phyloP scores from a whole-genome alignment of 140 eudicot genomes.

The Erigeron philadelphicus region DNA sequence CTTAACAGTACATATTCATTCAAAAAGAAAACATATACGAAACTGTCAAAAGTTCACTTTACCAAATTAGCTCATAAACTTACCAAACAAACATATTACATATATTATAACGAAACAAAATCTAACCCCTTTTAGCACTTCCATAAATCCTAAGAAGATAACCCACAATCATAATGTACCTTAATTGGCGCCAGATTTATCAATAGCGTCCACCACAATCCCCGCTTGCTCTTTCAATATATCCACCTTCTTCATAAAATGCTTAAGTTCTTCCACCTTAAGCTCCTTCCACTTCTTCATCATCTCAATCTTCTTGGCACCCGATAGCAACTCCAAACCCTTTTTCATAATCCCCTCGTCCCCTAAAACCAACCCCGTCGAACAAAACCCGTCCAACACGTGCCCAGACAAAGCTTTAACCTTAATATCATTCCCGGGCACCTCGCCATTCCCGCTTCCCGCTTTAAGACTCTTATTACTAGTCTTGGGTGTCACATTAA shows the following conservation, averaged over 20 bases:
- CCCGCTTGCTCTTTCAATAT: conserved; percentile 32
- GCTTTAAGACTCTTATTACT: conserved; percentile 17
- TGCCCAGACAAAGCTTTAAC: conserved; percentile 4
- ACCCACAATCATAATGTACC: conserved; percentile 30
- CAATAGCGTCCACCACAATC: conserved; percentile 30
- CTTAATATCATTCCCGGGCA: conserved; percentile 16
- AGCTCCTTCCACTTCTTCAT: conserved; percentile 39
- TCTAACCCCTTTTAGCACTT: conserved; percentile 23
- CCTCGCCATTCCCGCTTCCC: conserved; percentile 23
- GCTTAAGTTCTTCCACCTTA: conserved; percentile 35
- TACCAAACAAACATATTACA: conserved; percentile 31
- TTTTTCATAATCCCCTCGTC: conserved; percentile 33
- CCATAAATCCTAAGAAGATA: conserved; percentile 32
- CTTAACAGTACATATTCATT: conserved; percentile 26
- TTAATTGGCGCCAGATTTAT: conserved; percentile 31
- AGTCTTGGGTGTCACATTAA: conserved; percentile 28
- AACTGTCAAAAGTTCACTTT: conserved; percentile 17
- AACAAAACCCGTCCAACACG: conserved; percentile 2
- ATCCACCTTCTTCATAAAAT: conserved; percentile 30
- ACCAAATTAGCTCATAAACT: conserved; percentile 30
- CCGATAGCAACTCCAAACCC: conserved; percentile 31
- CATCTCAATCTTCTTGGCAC: conserved; percentile 31
- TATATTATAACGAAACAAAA: conserved; percentile 18
- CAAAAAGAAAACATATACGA: conserved; percentile 9
- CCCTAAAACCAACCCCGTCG: conserved; percentile 12